Conservation (phyloP, 192 early-diverging fungal genomes). For the Linnemannia zychae region DNA sequence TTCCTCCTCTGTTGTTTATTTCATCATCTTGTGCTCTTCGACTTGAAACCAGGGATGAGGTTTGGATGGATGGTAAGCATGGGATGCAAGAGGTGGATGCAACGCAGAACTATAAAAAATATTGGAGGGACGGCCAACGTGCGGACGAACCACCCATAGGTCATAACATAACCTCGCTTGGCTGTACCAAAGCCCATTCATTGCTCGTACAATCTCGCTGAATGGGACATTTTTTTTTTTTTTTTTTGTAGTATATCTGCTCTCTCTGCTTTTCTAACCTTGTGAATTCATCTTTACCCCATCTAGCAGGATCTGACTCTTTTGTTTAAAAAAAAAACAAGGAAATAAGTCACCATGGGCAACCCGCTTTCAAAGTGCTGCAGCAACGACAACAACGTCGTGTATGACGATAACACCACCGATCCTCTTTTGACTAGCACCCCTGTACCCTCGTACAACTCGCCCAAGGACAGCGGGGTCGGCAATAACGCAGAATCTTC, state of each 20-base stretch:
- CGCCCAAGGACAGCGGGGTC: background rate
- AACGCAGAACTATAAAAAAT: background rate
- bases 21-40: background rate
- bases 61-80: background rate
- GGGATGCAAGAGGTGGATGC: background rate
- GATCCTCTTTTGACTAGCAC: background rate
- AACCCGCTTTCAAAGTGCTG: conserved; percentile 53
- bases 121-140: background rate
- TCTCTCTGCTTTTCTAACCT: background rate
- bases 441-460: background rate
- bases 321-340: background rate
- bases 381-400: conserved; percentile 14
- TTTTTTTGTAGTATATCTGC: background rate
- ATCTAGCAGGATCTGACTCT: background rate
- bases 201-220: background rate
- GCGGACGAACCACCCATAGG: background rate
- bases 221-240: background rate
- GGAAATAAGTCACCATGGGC: conserved; percentile 16
- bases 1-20: background rate
- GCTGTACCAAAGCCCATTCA: background rate
- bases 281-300: background rate
- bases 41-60: background rate
- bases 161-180: background rate
- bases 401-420: conserved; percentile 3
- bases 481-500: background rate